Evolutionary conservation across 1,284 basidiomycete genomes (phyloP).

Genomic region (Leccinum pallidistipes): DNA sequence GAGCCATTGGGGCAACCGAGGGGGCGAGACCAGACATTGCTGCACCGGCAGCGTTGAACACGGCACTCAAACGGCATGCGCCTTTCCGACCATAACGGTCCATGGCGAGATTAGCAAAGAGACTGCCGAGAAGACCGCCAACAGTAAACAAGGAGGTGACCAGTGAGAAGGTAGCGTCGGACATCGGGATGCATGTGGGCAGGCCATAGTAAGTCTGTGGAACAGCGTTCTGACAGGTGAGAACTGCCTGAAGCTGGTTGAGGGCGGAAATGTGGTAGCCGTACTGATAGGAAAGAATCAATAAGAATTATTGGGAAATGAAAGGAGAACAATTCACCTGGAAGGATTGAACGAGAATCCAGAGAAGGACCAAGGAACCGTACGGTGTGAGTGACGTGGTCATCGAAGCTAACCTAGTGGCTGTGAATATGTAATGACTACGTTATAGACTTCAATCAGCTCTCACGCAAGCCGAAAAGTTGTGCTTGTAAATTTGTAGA

Average conservation of each 20-base stretch:
- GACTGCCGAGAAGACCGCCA: slow-evolving; percentile 83
- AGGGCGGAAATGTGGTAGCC: slow-evolving; percentile 86
- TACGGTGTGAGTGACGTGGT: slow-evolving; percentile 50
- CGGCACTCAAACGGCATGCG: slow-evolving; percentile 58
- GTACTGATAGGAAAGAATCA: slow-evolving; percentile 44
- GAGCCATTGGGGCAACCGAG: slow-evolving; percentile 54
- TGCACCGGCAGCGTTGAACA: slow-evolving; percentile 60
- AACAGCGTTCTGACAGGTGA: slow-evolving; percentile 57
- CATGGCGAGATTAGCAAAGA: slow-evolving; percentile 70
- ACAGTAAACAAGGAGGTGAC: slow-evolving; percentile 85
- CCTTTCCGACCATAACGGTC: slow-evolving; percentile 68
- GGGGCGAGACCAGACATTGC: slow-evolving; percentile 64
- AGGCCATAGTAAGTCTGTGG: slow-evolving; percentile 36
- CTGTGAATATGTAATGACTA: slow-evolving; percentile 6
- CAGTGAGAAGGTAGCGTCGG: slow-evolving; percentile 71
- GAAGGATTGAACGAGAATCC: slow-evolving; percentile 65
- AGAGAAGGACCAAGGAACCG: slow-evolving; percentile 61
- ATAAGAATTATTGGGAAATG: not conserved
- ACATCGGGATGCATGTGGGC: slow-evolving; percentile 76
- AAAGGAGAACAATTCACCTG: slow-evolving; percentile 44
- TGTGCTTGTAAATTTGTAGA: not conserved
- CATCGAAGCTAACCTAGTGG: slow-evolving; percentile 3
- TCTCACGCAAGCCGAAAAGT: no score
- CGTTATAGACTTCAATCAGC: no score
- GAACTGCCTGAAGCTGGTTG: slow-evolving; percentile 80